Percentiles rank a stretch among this genome's conserved stretches.
These are phyloP conservation scores for Endothia cerciana DNA, from an alignment of 2,329 filamentous ascomycete species.

Conservation along the genomic window DNA sequence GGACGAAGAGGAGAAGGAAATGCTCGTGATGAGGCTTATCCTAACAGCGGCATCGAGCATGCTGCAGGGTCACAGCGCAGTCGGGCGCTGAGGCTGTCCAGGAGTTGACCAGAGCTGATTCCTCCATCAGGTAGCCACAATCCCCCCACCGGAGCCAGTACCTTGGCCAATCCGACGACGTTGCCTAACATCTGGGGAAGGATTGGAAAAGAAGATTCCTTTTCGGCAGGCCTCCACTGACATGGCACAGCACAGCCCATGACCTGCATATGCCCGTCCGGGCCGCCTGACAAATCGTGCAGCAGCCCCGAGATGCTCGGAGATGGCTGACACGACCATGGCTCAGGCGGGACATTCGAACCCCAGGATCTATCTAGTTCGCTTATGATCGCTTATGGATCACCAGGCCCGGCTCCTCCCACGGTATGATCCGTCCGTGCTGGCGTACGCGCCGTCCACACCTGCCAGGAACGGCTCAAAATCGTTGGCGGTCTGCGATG, in stretches of 20 bases:
- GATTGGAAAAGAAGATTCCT: constrained; percentile 16
- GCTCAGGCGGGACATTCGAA: background rate
- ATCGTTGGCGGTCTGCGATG: constrained; percentile 1
- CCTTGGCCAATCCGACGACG: background rate
- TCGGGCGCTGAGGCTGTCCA: constrained; percentile 18
- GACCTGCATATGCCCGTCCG: constrained; percentile 8
- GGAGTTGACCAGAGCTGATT: constrained; percentile 12
- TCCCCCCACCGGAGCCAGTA: background rate
- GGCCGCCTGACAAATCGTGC: constrained; percentile 14
- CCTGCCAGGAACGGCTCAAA: constrained; percentile 3
- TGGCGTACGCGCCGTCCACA: background rate
- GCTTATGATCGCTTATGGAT: constrained; percentile 6
- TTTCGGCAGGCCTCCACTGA: constrained; percentile 16
- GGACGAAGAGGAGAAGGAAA: background rate
- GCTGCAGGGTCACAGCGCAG: background rate
- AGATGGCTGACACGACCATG: background rate
- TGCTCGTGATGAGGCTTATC: background rate
- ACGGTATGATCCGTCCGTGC: constrained; percentile 2
- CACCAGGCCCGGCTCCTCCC: background rate
- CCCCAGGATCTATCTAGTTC: background rate
- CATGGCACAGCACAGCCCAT: constrained; percentile 21
- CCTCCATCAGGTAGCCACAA: constrained; percentile 4
- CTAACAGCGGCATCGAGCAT: background rate
- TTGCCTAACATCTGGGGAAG: too few relatives aligned
- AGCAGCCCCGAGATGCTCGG: background rate